Evolutionary conservation across 2,329 filamentous ascomycete genomes (phyloP), one percentile per base, ranked within the genome.

Genomic region (Myriangium duriaei): DNA sequence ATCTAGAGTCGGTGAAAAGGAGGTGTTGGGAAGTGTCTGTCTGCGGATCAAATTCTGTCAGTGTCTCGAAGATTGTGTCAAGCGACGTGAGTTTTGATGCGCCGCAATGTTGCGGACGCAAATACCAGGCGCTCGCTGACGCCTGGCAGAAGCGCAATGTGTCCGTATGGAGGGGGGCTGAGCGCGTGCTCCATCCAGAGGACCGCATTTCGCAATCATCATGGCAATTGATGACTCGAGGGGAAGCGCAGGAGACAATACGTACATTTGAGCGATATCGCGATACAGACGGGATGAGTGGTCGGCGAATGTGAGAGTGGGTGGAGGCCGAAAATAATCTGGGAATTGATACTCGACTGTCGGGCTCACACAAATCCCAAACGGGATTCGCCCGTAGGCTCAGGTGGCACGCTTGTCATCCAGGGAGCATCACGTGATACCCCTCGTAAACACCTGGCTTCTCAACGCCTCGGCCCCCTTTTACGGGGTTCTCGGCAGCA

Each of bases 71-170:
- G 7, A 26, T 26, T 26, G 7, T 26, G 7, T n/a, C 7, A 7
- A 26, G 21, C 7, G 7, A n/a, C 7, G 21, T 26, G 21, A 26
- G 21, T n/a, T 26, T n/a, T 26, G 21, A 26, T 26, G 21, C 21
- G 21, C 21, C 21, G 21, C 21, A 26, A 26, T 26, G 21, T n/a
- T 26, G 21, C 21, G 7, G 21, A 7, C 21, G 21, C 7, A n/a
- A n/a, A n/a, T n/a, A n/a, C n/a, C n/a, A n/a, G n/a, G n/a, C n/a
- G n/a, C n/a, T 39, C 18, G 30, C 36, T 32, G 36, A 32, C 30
- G 36, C 36, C 36, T 39, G 36, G 16, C 14, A 26, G n/a, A 26
- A 39, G 18, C 36, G 36, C 36, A 39, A 39, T 39, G 21, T 39
- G 36, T 32, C 30, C 30, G 29, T 33, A 17, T 28, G 30, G 12